Conservation (phyloP, 2,329 filamentous ascomycete species). For the Sporothrix mexicana region DNA sequence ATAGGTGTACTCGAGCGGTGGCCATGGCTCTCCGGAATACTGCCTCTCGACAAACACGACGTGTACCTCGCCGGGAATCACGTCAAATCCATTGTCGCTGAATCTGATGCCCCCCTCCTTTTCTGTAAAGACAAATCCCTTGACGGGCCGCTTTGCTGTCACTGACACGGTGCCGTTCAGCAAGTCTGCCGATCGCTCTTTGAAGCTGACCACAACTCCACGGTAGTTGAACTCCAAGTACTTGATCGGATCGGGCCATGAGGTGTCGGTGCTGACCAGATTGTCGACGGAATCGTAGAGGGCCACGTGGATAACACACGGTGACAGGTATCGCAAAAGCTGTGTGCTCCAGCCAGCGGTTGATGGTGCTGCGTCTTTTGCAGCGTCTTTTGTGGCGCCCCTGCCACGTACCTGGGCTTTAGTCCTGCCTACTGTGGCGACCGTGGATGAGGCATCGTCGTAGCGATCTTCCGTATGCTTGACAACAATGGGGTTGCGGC, state of each 20-base stretch:
- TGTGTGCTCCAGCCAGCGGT: background rate
- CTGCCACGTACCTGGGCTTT: background rate
- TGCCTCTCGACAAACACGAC: slow-evolving; percentile 52
- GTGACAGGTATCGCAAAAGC: slow-evolving; percentile 36
- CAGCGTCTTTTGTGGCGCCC: too few relatives aligned
- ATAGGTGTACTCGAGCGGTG: slow-evolving; percentile 19
- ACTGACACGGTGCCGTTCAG: slow-evolving; percentile 42
- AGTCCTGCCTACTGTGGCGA: background rate
- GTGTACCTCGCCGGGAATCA: slow-evolving; percentile 65
- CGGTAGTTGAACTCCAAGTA: slow-evolving; percentile 62
- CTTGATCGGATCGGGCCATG: slow-evolving; percentile 76
- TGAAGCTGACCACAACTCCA: slow-evolving; percentile 46
- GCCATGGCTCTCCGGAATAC: background rate
- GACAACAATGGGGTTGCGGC: background rate
- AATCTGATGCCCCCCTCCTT: slow-evolving; percentile 57
- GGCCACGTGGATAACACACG: slow-evolving; percentile 48
- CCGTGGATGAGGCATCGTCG: background rate
- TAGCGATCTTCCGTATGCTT: background rate
- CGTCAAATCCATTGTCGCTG: slow-evolving; percentile 69
- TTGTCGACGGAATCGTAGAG: slow-evolving; percentile 47
- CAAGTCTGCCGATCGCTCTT: background rate
- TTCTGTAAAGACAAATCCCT: slow-evolving; percentile 66
- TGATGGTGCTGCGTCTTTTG: background rate
- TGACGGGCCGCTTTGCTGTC: slow-evolving; percentile 67
- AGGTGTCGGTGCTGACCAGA: slow-evolving; percentile 61